A percentile compares a stretch with the other conserved stretches of the same genome.
Conservation (phyloP, 2,329 filamentous ascomycete genomes). For the Nemania sp. region DNA sequence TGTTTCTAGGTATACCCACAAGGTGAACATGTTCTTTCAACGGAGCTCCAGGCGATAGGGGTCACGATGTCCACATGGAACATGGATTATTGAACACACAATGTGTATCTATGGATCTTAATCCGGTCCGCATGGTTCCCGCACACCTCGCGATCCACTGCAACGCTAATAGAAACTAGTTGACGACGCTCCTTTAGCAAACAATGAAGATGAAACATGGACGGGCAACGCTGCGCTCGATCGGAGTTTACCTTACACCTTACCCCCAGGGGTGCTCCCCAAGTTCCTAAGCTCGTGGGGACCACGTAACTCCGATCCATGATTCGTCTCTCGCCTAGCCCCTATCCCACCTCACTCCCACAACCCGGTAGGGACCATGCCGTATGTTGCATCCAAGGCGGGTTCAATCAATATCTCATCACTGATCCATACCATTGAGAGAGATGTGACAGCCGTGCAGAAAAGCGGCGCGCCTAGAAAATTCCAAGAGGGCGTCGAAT, state of each 20-base stretch:
- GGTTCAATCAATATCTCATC: slow-evolving; percentile 1
- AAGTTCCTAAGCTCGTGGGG: slow-evolving; percentile 13
- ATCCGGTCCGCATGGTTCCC: not conserved
- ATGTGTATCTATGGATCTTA: slow-evolving; percentile 9
- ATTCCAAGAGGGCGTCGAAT: slow-evolving; percentile 1
- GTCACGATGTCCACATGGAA: not conserved
- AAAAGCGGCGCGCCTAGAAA: slow-evolving; percentile 29
- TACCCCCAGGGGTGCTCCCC: slow-evolving; percentile 1
- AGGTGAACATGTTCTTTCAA: slow-evolving; percentile 7
- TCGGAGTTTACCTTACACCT: slow-evolving; percentile 1
- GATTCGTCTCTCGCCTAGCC: slow-evolving; percentile 14
- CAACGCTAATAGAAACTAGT: slow-evolving; percentile 14
- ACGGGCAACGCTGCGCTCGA: not conserved
- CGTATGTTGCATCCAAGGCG: slow-evolving; percentile 25
- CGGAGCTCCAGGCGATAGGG: slow-evolving; percentile 7
- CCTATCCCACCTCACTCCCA: slow-evolving; percentile 6
- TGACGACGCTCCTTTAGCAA: not conserved
- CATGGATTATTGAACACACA: slow-evolving; percentile 2
- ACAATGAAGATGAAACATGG: slow-evolving; percentile 24
- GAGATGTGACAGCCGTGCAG: slow-evolving; percentile 33
- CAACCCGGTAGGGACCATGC: slow-evolving; percentile 29
- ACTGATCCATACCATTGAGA: slow-evolving; percentile 8
- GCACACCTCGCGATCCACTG: slow-evolving; percentile 19
- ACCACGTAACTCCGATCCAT: not conserved
- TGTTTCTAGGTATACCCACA: slow-evolving; percentile 6